Evolutionary conservation across 2,329 filamentous ascomycete genomes (phyloP), one percentile per base, ranked within the genome.

Genomic region (Geosmithia flava): DNA sequence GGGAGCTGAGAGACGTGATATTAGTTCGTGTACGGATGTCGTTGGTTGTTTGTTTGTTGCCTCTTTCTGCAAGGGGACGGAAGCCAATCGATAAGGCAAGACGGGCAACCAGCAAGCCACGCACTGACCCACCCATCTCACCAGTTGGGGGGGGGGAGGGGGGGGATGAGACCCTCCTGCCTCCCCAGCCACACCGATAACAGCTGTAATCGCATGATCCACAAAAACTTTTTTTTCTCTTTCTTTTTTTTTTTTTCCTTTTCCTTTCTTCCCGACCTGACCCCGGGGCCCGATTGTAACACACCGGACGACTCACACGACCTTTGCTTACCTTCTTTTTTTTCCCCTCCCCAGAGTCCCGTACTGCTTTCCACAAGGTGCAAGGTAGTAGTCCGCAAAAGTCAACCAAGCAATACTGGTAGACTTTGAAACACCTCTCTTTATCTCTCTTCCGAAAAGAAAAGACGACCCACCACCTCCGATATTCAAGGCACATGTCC

Each of bases 401-500:
- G n/a, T n/a, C n/a, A n/a, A n/a, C n/a, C n/a, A n/a, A n/a, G n/a
- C n/a, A n/a, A n/a, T n/a, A n/a, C n/a, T n/a, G 33, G 33, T 11
- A 37, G 11, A 37, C 11, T 7, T 37, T 37, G 23, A 27, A 8
- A 8, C 23, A 27, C 23, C 23, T 37, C 11, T 7, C 11, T 7
- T 13, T 16, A 37, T 37, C 33, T 37, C 33, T 27, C 23, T 8
- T 27, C 8, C 23, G 4, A 4, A 8, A 8, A 27, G 23, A 27
- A 27, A 27, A 27, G 4, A 4, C 23, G 23, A 23, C 33, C 37
- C 46, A 3, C 45, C 45, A 20, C 27, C 29, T 11, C 41, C 17
- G 33, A n/a, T 20, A 10, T 16, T 44, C 19, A 20, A 29, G 48
- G 55, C 55, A 59, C 57, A 68, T 68, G 65, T 63, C 23, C 23